phyloP scores from a whole-genome alignment of 495 filamentous ascomycete genomes.

The Aspergillus sparsus region DNA sequence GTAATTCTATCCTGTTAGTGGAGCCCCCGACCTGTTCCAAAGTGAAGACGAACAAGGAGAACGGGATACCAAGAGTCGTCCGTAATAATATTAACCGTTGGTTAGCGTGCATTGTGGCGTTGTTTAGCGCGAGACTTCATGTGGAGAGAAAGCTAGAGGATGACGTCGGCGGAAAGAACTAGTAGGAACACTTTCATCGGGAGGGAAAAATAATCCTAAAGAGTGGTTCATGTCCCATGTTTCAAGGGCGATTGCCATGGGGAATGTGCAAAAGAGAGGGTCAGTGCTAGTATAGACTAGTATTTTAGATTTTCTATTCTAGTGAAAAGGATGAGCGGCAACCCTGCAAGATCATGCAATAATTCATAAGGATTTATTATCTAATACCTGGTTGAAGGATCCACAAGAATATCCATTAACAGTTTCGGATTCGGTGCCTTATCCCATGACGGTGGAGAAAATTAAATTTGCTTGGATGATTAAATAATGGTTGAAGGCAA shows the following conservation, averaged over 20 bases:
- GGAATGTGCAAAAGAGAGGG: not conserved
- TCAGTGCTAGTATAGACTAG: not conserved
- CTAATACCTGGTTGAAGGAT: constrained; percentile 3
- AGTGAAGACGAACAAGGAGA: not conserved
- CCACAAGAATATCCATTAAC: constrained; percentile 14
- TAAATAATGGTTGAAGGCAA: not conserved
- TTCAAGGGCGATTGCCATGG: no score
- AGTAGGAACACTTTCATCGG: not conserved
- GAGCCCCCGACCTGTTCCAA: not conserved
- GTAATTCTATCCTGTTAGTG: constrained; percentile 1
- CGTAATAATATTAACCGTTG: constrained; percentile 14
- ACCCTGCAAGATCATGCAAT: not conserved
- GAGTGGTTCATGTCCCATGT: no score
- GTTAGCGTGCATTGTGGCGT: constrained; percentile 22
- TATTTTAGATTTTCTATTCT: not conserved
- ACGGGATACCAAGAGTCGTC: no score
- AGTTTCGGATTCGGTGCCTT: constrained; percentile 16
- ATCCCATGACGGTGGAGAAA: constrained; percentile 8
- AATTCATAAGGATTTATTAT: not conserved
- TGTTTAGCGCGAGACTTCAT: constrained; percentile 17
- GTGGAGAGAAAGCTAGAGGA: constrained; percentile 9
- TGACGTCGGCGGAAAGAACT: constrained; percentile 17
- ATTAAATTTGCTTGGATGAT: not conserved
- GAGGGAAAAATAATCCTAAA: not conserved
- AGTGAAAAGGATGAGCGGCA: not conserved